Base-by-base conservation (phyloP, 2,329 filamentous ascomycete genomes). In the Penicillium sp. region DNA sequence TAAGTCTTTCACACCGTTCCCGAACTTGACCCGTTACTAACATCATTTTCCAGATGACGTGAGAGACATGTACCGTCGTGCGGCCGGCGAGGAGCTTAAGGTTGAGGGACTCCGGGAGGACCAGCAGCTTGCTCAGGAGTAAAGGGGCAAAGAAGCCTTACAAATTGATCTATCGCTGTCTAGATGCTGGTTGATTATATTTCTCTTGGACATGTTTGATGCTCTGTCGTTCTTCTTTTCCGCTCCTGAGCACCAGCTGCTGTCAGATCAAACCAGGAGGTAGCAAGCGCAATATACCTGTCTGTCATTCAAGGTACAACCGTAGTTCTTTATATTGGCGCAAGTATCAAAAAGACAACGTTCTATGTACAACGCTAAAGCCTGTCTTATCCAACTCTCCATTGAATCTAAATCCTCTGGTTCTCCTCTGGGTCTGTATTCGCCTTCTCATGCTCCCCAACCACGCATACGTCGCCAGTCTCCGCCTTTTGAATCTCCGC, bases 21-120 rank as follows among this genome's bases (percentile, higher is more conserved):
- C 18, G 24, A 22, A 8, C 5, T 10, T 7, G 5, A 14, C 16
- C 8, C 8, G 9, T 25, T 46, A 31, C 42, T 46, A 36, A 46
- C 38, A 28, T 7, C 8, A 16, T 14, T 30, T 30, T 40, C 82
- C 79, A 77, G 94, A 96, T 72, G 92, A 99, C 74, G 92, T 99
- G 69, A 88, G 87, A 77, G 90, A 97, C 71, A 90, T 99, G 65
- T 99, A 96, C 79, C 81, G 78, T 63, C 86, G 94, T 65, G 88
- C 87, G 62, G 84, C 87, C 55, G 90, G 91, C 49, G 85, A 95
- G 72, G 89, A 94, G 72, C 79, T 96, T 63, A 87, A 90, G 68
- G 90, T 96, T 47, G 89, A 95, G 76, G 90, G 90, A 47, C 78
- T 95, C 67, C 84, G 90, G 71, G 89, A 95, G 67, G 89, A 87